phyloP scores from a whole-genome alignment of 1,284 basidiomycete genomes.

The Testicularia cyperi region DNA sequence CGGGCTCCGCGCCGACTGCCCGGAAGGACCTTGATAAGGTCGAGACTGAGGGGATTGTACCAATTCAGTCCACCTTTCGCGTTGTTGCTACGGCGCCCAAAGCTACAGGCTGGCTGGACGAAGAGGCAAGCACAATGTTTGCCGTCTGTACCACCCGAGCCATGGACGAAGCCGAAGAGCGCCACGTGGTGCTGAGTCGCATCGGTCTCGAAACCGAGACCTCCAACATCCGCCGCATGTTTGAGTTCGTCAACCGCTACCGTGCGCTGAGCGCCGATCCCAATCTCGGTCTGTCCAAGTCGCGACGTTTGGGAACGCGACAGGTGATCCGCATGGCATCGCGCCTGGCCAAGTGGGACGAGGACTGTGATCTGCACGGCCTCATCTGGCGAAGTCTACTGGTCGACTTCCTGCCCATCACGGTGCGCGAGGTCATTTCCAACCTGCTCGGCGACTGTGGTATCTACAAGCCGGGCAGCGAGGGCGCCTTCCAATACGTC shows the following conservation, averaged over 20 bases:
- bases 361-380: slow-evolving; percentile 49
- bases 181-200: slow-evolving; percentile 37
- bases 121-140: slow-evolving; percentile 58
- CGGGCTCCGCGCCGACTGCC: not conserved
- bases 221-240: slow-evolving; percentile 36
- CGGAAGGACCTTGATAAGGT: not conserved
- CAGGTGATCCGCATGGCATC: slow-evolving; percentile 58
- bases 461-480: slow-evolving; percentile 48
- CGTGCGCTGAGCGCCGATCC: slow-evolving; percentile 48
- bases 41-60: slow-evolving; percentile 15
- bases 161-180: slow-evolving; percentile 60
- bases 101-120: slow-evolving; percentile 58
- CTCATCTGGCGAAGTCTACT: slow-evolving; percentile 57
- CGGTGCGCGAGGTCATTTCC: slow-evolving; percentile 51
- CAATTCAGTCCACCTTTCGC: slow-evolving; percentile 52
- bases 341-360: slow-evolving; percentile 52
- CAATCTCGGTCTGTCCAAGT: slow-evolving; percentile 54
- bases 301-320: slow-evolving; percentile 59
- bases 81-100: slow-evolving; percentile 58
- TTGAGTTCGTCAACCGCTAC: slow-evolving; percentile 57
- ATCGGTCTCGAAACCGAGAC: slow-evolving; percentile 12
- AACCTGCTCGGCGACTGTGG: slow-evolving; percentile 48
- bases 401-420: slow-evolving; percentile 59
- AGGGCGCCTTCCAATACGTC: slow-evolving; percentile 48
- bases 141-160: slow-evolving; percentile 55